Percentiles rank a stretch among this genome's conserved stretches.
These are phyloP conservation scores for Colletotrichum lupini DNA, from an alignment of 2,329 filamentous ascomycete species.

Conservation along the genomic window DNA sequence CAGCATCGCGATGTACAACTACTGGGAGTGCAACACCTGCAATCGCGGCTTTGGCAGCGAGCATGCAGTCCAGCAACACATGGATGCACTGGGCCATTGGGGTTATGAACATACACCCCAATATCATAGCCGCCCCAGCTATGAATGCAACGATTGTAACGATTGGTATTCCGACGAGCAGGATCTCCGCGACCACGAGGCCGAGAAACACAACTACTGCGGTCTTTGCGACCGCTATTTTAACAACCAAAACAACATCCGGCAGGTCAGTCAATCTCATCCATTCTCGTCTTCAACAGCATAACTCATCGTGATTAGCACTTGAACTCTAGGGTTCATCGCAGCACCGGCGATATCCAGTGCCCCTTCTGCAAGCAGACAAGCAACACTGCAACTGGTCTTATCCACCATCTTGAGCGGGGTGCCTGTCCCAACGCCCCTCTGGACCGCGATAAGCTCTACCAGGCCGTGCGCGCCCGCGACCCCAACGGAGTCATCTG, in stretches of 20 bases:
- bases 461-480: conserved; percentile 53
- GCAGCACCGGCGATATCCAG: conserved; percentile 47
- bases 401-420: conserved; percentile 66
- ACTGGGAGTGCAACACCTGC: conserved; percentile 42
- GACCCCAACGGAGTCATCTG: conserved; percentile 63
- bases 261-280: background rate
- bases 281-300: too few relatives aligned
- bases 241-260: background rate
- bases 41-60: conserved; percentile 38
- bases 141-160: conserved; percentile 44
- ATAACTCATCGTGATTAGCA: conserved; percentile 54
- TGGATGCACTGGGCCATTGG: conserved; percentile 40
- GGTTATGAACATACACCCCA: background rate
- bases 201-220: conserved; percentile 16
- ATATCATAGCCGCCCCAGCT: conserved; percentile 8
- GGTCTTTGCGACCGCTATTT: conserved; percentile 8
- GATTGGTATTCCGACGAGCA: conserved; percentile 39
- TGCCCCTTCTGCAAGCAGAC: conserved; percentile 66
- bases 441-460: conserved; percentile 61
- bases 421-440: conserved; percentile 61
- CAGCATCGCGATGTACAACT: too few relatives aligned
- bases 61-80: conserved; percentile 43
- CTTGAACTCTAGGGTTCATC: conserved; percentile 62
- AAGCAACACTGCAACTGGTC: conserved; percentile 63
- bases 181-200: conserved; percentile 32